These are phyloP conservation scores for Calonectria crousiana DNA, from an alignment of 2,329 filamentous ascomycete genomes.

Conservation along the genomic window DNA sequence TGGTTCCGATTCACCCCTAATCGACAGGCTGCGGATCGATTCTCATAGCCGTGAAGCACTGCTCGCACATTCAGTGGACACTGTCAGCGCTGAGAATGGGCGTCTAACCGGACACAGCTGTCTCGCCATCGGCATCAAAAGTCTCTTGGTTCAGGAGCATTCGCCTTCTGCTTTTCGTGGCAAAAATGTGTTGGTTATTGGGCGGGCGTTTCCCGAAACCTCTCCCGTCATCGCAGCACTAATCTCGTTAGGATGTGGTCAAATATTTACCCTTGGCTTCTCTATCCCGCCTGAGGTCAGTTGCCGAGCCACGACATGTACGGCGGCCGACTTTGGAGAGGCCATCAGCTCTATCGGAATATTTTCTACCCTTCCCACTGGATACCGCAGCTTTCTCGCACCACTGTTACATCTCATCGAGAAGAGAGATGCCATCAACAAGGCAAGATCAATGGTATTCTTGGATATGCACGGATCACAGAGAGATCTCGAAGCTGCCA, in stretches of 20 bases:
- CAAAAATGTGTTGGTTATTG: slow-evolving; percentile 18
- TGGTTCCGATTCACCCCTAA: not conserved
- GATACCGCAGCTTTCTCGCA: slow-evolving; percentile 16
- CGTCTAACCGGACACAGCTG: slow-evolving; percentile 18
- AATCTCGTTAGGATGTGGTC: slow-evolving; percentile 12
- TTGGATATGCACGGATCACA: slow-evolving; percentile 11
- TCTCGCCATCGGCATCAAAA: slow-evolving; percentile 7
- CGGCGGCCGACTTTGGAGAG: not conserved
- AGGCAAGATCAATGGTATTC: slow-evolving; percentile 7
- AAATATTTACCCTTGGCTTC: slow-evolving; percentile 25
- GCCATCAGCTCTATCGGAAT: slow-evolving; percentile 10
- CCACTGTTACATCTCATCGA: slow-evolving; percentile 14
- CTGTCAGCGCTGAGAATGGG: slow-evolving; percentile 14
- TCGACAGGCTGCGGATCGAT: not conserved
- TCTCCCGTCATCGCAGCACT: slow-evolving; percentile 11
- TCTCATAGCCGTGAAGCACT: not conserved
- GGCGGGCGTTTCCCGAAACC: slow-evolving; percentile 19
- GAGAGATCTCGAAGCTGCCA: slow-evolving; percentile 6
- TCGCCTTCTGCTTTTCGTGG: slow-evolving; percentile 13
- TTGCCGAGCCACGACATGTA: not conserved
- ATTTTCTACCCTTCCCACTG: slow-evolving; percentile 19
- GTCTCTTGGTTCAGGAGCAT: slow-evolving; percentile 22
- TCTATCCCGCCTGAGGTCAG: not conserved
- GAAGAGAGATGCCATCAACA: not conserved
- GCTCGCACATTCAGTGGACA: slow-evolving; percentile 8